Conservation (phyloP, 2,329 filamentous ascomycete genomes). For the Boeremia exigua region DNA sequence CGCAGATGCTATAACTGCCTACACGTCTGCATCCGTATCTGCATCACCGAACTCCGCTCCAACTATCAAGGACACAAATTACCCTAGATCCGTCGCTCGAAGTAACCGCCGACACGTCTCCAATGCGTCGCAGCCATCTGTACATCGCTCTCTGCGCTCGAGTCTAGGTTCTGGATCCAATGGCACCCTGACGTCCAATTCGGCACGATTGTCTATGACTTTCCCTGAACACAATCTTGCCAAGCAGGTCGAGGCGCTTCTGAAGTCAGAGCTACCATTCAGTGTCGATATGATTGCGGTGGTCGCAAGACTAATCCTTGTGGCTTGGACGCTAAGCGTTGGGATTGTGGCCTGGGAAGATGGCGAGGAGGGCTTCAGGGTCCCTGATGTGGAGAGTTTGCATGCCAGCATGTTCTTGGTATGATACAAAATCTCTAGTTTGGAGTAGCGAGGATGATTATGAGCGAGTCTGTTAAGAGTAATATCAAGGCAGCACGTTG, state of each 20-base stretch:
- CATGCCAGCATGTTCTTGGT: constrained; percentile 18
- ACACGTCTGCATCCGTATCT: background rate
- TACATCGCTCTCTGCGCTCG: constrained; percentile 17
- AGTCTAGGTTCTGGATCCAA: constrained; percentile 4
- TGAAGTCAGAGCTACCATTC: constrained; percentile 37
- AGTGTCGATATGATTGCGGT: constrained; percentile 29
- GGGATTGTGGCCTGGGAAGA: constrained; percentile 33
- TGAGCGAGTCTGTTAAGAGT: background rate
- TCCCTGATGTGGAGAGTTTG: constrained; percentile 13
- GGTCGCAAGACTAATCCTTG: constrained; percentile 38
- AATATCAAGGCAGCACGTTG: background rate
- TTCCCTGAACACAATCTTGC: constrained; percentile 30
- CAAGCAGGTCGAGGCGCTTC: constrained; percentile 29
- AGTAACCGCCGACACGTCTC: constrained; percentile 12
- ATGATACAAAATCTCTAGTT: background rate
- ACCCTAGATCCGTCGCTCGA: constrained; percentile 4
- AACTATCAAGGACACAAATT: constrained; percentile 7
- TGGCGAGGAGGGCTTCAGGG: constrained; percentile 24
- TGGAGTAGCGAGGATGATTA: background rate
- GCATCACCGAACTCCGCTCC: background rate
- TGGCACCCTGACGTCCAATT: background rate
- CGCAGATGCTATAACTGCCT: constrained; percentile 23
- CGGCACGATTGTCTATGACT: constrained; percentile 1
- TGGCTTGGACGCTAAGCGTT: constrained; percentile 43
- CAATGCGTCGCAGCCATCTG: background rate